These are phyloP conservation scores for Ustilago tritici DNA, from an alignment of 1,284 basidiomycete genomes.

Conservation along the genomic window DNA sequence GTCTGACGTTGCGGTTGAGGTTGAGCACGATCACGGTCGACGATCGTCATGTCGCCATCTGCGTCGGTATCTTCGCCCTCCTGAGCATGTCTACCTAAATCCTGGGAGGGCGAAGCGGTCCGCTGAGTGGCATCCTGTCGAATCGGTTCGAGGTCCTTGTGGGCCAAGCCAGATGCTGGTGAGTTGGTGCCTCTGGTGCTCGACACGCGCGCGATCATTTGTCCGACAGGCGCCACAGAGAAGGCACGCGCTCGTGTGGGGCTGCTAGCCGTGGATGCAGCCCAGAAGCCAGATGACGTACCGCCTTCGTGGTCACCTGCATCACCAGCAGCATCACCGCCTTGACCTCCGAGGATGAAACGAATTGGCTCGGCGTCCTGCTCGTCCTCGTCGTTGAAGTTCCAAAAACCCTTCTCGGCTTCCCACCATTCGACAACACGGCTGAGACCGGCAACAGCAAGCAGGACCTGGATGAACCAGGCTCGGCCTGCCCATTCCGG, in stretches of 20 bases:
- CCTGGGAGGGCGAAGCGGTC: slow-evolving; percentile 14
- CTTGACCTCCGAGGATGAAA: slow-evolving; percentile 52
- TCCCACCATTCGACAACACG: slow-evolving; percentile 99
- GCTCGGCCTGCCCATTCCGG: slow-evolving; percentile 97
- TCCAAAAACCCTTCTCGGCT: slow-evolving; percentile 99
- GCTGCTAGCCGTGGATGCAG: slow-evolving; percentile 32
- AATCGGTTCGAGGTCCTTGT: slow-evolving; percentile 16
- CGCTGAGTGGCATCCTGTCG: slow-evolving; percentile 10
- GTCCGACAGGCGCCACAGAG: slow-evolving; percentile 21
- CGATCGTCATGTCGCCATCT: slow-evolving; percentile 46
- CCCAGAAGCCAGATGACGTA: slow-evolving; percentile 27
- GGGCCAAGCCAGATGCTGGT: slow-evolving; percentile 47
- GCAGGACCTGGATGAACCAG: slow-evolving; percentile 91
- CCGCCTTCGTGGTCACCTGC: slow-evolving; percentile 18
- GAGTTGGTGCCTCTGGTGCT: slow-evolving; percentile 54
- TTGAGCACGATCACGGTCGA: slow-evolving; percentile 29
- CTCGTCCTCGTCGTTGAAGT: slow-evolving; percentile 90
- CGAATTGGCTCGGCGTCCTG: slow-evolving; percentile 70
- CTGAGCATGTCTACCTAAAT: background rate
- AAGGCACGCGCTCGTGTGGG: slow-evolving; percentile 35
- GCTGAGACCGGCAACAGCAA: slow-evolving; percentile 94
- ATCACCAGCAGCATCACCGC: slow-evolving; percentile 24
- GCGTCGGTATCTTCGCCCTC: slow-evolving; percentile 20
- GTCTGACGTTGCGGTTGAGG: slow-evolving; percentile 15
- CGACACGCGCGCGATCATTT: slow-evolving; percentile 4